Evolutionary conservation across 495 filamentous ascomycete species (phyloP), one percentile per base, ranked within the genome.

Genomic region (Tuber borchii): DNA sequence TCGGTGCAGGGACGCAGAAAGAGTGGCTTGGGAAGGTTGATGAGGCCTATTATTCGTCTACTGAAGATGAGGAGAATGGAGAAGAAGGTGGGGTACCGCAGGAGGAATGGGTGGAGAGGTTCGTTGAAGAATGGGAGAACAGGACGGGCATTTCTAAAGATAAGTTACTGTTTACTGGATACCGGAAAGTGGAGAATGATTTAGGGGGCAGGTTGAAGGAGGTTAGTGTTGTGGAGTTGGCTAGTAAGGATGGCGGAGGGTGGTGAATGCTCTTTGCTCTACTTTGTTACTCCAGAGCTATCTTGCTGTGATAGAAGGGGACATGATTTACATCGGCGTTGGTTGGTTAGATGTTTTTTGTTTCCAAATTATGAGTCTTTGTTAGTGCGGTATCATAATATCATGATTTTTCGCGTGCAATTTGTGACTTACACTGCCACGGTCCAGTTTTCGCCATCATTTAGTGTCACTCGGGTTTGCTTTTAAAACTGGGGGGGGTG

Each of bases 181-280:
- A 94, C 84, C 89, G 95, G 70, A 90, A 91, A 84, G 95, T 99
- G 4, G 91, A 97, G 79, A 97, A 97, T 84, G 94, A 97, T 84
- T 92, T 99, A 17, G 95, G 95, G 65, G 96, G 14, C 84, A 72
- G 65, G 68, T n/a, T 74, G 44, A 87, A 90, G 79, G 81, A 79
- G 79, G 90, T 93, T 75, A 89, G 91, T 73, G 94, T 95, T 26
- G 90, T 93, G 70, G 93, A 96, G 81, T 86, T 99, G 81, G 96
- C 95, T 37, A 91, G 93, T 71, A 97, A 94, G 86, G 92, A 94
- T 68, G 95, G 94, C 72, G 95, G 95, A 69, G 95, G 95, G 16
- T 99, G 95, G 95, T 98, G 26, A 65, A 8, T 16, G 12, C 31
- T 65, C 31, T 17, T 34, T 65, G 56, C 56, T 31, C 12, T 34